Base-by-base conservation (phyloP, 192 early-diverging fungal genomes). In the Endogone sp. region DNA sequence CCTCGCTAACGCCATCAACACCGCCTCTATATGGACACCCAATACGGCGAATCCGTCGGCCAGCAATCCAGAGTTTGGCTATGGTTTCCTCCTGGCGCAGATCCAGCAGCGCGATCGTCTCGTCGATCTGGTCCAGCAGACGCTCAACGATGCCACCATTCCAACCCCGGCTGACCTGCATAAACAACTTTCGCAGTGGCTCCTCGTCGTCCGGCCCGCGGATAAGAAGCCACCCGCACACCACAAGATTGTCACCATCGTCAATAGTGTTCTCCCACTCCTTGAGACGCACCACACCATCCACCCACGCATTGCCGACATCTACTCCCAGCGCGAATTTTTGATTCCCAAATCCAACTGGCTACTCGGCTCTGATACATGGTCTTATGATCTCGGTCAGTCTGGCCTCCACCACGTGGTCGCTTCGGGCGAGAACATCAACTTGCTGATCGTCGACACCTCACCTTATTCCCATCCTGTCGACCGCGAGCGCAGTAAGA, bases 351-450 rank as follows among this genome's bases (percentile, higher is more conserved):
- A 86, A 24, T 90, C 95, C 3, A 85, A 89, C 70, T 98, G 96
- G 96, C 70, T 98, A 60, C 76, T 98, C 61, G 96, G 93, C 55
- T 93, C 91, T 20, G 96, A 96, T 71, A 73, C 80, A 25, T 91
- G 95, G 87, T 81, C 93, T 32, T 92, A 91, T 79, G 95, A 97
- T 80, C 77, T 97, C 67, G 93, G 92, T 49, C 82, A 84, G 81
- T 91, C 89, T 70, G 94, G 93, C 64, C 89, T 98, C 59, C 95
- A 98, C 81, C 93, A 95, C 69, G 89, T 96, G 24, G 86, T 98
- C 55, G 79, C 93, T 24, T 90, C 88, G 63, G 86, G 89, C 13
- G 84, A 93, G 54, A 89, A 94, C 78, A 81, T 98, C 72, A 97
- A 96, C 77, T 86, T 98, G 79, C 81, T 98, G 32, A 89, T 97